phyloP scores from a whole-genome alignment of 2,329 filamentous ascomycete genomes.

The Huntiella moniliformis region DNA sequence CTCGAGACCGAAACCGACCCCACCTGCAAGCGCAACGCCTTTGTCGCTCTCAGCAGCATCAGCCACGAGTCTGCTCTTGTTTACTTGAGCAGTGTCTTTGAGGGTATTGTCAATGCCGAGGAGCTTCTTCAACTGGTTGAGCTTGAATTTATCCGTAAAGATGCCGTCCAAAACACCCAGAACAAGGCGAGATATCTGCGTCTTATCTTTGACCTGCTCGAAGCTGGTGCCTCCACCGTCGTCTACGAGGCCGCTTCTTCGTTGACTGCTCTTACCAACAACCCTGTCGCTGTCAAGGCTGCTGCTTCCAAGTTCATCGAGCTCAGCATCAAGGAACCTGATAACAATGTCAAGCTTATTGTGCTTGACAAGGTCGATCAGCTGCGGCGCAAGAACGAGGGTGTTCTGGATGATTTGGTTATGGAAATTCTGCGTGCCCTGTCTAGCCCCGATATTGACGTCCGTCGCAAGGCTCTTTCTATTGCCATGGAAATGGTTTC shows the following conservation, averaged over 20 bases:
- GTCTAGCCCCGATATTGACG: conserved; percentile 88
- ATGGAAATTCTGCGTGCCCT: conserved; percentile 96
- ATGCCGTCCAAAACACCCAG: conserved; percentile 81
- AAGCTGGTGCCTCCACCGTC: conserved; percentile 82
- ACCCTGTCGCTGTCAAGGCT: conserved; percentile 93
- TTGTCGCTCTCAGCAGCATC: conserved; percentile 76
- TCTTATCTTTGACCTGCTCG: conserved; percentile 88
- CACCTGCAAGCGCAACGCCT: conserved; percentile 95
- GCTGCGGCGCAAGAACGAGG: conserved; percentile 70
- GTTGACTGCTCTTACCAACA: conserved; percentile 79
- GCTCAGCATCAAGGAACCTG: conserved; percentile 87
- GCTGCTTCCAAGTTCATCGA: conserved; percentile 94
- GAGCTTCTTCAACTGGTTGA: conserved; percentile 86
- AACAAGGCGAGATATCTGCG: conserved; percentile 93
- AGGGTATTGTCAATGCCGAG: conserved; percentile 83
- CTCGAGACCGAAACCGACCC: conserved; percentile 78
- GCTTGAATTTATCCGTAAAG: conserved; percentile 92
- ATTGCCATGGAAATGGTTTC: conserved; percentile 96
- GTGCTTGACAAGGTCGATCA: conserved; percentile 88
- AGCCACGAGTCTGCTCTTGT: conserved; percentile 82
- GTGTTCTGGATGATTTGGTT: conserved; percentile 76
- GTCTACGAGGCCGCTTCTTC: conserved; percentile 96
- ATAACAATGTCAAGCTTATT: conserved; percentile 98
- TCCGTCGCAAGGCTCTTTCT: conserved; percentile 73
- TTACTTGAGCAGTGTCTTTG: conserved; percentile 77